A percentile compares a stretch with the other conserved stretches of the same genome.
phyloP scores from a whole-genome alignment of 768 basidiomycete species.

The Collybia mongolica region DNA sequence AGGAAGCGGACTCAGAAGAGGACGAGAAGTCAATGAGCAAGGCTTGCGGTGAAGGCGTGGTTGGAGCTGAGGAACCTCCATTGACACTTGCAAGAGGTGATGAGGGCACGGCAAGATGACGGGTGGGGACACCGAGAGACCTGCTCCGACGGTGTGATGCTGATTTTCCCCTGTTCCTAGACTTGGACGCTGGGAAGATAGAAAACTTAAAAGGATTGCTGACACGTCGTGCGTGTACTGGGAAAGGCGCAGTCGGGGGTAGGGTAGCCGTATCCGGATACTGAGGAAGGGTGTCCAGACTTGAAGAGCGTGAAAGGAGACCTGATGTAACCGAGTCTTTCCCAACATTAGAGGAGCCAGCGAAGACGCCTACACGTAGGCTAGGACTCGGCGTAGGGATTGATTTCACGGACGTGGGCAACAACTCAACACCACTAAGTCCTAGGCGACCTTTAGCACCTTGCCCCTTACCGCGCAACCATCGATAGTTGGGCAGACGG shows the following conservation, averaged over 20 bases:
- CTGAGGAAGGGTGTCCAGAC: slow-evolving; percentile 16
- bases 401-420: slow-evolving; percentile 18
- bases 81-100: not conserved
- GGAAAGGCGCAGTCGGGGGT: slow-evolving; percentile 7
- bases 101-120: not conserved
- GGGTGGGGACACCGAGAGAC: slow-evolving; percentile 13
- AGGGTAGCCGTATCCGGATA: not conserved
- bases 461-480: slow-evolving; percentile 19
- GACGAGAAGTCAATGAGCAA: slow-evolving; percentile 19
- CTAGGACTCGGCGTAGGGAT: slow-evolving; percentile 11
- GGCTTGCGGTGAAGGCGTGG: slow-evolving; percentile 15
- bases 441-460: slow-evolving; percentile 15
- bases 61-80: slow-evolving; percentile 4
- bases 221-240: slow-evolving; percentile 7
- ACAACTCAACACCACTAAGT: slow-evolving; percentile 15
- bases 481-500: slow-evolving; percentile 12
- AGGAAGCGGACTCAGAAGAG: slow-evolving; percentile 13
- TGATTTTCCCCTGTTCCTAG: slow-evolving; percentile 3
- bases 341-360: slow-evolving; percentile 15
- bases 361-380: slow-evolving; percentile 14
- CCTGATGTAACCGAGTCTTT: slow-evolving; percentile 6
- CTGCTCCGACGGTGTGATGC: slow-evolving; percentile 17
- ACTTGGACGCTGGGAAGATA: slow-evolving; percentile 7
- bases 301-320: slow-evolving; percentile 18
- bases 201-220: slow-evolving; percentile 12